Percentiles rank a stretch among this genome's conserved stretches.
Conservation (phyloP, 345 rosid species). For the Kernera saxatilis region DNA sequence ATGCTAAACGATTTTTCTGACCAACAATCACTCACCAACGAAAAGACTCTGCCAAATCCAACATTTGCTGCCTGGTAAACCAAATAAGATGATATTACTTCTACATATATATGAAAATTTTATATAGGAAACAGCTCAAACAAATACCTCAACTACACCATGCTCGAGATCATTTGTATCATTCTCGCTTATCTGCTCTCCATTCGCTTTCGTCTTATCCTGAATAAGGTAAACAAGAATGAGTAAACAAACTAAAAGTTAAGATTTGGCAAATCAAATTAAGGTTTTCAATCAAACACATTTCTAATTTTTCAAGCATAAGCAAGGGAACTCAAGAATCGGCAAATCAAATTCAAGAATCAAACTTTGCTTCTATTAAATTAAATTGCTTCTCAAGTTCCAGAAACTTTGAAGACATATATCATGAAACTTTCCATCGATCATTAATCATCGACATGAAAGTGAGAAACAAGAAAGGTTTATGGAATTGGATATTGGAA, state of each 20-base stretch:
- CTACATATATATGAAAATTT: background rate
- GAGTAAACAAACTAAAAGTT: background rate
- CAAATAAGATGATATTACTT: background rate
- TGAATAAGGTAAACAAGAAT: conserved; percentile 10
- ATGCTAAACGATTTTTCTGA: background rate
- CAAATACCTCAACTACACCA: conserved; percentile 55
- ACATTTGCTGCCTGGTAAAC: conserved; percentile 55
- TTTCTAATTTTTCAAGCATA: background rate
- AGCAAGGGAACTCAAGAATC: background rate
- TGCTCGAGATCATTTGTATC: conserved; percentile 47
- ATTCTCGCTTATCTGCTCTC: conserved; percentile 30
- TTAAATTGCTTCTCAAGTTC: background rate
- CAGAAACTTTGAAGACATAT: background rate
- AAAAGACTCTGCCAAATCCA: conserved; percentile 60
- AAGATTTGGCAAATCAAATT: background rate
- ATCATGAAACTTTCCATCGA: background rate
- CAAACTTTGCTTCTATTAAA: background rate
- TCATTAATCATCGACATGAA: background rate
- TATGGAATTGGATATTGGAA: too few relatives aligned
- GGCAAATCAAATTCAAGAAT: background rate
- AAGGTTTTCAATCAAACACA: background rate
- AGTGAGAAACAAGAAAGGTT: too few relatives aligned
- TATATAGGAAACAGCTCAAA: background rate
- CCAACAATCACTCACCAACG: conserved; percentile 49
- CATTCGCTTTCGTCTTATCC: conserved; percentile 40